Conservation (phyloP, 441 rosid genomes). For the Pelargonium cotyledonis region DNA sequence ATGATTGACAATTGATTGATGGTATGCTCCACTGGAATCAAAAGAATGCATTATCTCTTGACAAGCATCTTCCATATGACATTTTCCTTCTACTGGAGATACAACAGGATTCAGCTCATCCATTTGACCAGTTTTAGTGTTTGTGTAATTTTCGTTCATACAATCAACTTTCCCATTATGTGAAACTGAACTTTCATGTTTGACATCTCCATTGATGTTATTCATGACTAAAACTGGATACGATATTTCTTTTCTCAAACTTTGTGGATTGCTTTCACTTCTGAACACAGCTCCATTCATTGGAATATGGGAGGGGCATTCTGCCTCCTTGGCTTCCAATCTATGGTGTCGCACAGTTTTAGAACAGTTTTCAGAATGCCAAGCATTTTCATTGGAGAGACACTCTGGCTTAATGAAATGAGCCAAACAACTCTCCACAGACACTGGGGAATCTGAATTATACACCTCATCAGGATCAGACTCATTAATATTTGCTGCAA, state of each 20-base stretch:
- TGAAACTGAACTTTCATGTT: no score
- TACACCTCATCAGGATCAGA: conserved; percentile 93
- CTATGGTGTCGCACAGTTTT: conserved; percentile 35
- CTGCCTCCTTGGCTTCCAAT: conserved; percentile 8
- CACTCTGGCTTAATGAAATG: conserved; percentile 76
- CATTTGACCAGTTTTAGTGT: conserved; percentile 24
- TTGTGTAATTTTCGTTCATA: conserved; percentile 21
- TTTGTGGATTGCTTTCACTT: no score
- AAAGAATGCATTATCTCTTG: conserved; percentile 20
- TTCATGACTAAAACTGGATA: conserved; percentile 22
- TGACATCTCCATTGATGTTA: conserved; percentile 21
- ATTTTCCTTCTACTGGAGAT: conserved; percentile 14
- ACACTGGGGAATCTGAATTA: conserved; percentile 72
- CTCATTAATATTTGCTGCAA: conserved; percentile 50
- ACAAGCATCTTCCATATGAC: conserved; percentile 19
- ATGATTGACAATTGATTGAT: no score
- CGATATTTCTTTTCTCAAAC: neutral
- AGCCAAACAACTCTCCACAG: conserved; percentile 81
- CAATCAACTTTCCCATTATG: neutral
- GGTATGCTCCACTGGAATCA: no score
- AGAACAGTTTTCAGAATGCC: conserved; percentile 87
- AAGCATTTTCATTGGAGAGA: conserved; percentile 82
- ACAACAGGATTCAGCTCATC: conserved; percentile 12
- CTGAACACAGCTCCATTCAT: no score
- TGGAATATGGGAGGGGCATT: no score